These are phyloP conservation scores for Penicillium canescens DNA, from an alignment of 495 filamentous ascomycete genomes.

Conservation along the genomic window DNA sequence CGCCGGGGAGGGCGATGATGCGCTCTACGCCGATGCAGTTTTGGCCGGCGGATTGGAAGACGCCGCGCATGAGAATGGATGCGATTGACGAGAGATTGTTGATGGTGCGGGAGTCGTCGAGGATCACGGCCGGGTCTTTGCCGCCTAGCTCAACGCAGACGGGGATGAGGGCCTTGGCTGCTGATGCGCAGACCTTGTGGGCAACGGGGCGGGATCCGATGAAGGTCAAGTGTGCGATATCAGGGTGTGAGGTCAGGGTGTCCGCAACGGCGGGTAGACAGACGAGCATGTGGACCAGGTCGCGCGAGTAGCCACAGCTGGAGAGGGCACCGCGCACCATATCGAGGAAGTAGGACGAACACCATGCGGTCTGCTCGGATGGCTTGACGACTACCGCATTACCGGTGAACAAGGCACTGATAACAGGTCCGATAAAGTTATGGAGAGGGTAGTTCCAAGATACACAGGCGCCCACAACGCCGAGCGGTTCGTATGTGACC, in stretches of 20 bases:
- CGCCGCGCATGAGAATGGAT: slow-evolving; percentile 83
- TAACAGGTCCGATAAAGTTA: slow-evolving; percentile 89
- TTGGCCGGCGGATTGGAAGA: slow-evolving; percentile 95
- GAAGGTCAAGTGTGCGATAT: slow-evolving; percentile 91
- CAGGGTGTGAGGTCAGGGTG: slow-evolving; percentile 82
- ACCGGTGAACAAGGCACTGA: slow-evolving; percentile 88
- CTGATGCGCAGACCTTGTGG: slow-evolving; percentile 81
- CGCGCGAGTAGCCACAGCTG: slow-evolving; percentile 80
- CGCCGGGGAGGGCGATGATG: slow-evolving; percentile 73
- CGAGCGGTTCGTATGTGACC: slow-evolving; percentile 88
- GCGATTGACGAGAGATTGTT: slow-evolving; percentile 67
- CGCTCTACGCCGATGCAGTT: slow-evolving; percentile 98
- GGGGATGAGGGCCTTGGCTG: slow-evolving; percentile 80
- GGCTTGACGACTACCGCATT: slow-evolving; percentile 90
- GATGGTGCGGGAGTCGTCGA: slow-evolving; percentile 66
- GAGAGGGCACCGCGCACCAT: slow-evolving; percentile 76
- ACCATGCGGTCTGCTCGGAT: slow-evolving; percentile 94
- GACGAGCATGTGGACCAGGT: slow-evolving; percentile 79
- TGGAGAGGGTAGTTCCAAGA: slow-evolving; percentile 98
- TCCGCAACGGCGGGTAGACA: slow-evolving; percentile 85
- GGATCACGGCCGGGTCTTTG: slow-evolving; percentile 91
- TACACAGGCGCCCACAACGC: slow-evolving; percentile 87
- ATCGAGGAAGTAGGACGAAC: slow-evolving; percentile 72
- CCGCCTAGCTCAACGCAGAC: slow-evolving; percentile 89
- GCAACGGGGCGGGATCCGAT: slow-evolving; percentile 89